Percentiles rank a stretch among this genome's conserved stretches.
Evolutionary conservation across 768 basidiomycete species (phyloP).

Genomic region (Pleurotus djamor): DNA sequence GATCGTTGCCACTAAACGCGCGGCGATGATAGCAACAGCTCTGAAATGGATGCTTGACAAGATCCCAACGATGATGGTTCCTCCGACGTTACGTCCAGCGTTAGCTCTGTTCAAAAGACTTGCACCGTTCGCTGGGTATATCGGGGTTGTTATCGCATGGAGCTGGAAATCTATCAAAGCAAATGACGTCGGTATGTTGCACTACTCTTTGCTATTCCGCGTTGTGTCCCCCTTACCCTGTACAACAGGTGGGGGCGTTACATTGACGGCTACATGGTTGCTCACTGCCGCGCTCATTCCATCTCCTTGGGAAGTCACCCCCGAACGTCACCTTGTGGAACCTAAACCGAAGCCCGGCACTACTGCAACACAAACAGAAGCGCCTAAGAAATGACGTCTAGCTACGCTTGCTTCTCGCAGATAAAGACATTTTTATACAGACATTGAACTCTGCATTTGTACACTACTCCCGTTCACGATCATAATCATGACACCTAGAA

Average conservation of each 20-base stretch:
- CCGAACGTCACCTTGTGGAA: not conserved
- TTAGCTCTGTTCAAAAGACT: conserved; percentile 58
- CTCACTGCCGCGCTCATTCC: conserved; percentile 76
- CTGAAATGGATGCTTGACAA: conserved; percentile 69
- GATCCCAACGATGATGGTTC: conserved; percentile 59
- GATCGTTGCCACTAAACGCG: conserved; percentile 69
- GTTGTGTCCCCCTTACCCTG: conserved; percentile 1
- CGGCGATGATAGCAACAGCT: conserved; percentile 72
- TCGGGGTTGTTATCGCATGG: conserved; percentile 79
- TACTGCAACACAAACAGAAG: not conserved
- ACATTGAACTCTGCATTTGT: too few species aligned
- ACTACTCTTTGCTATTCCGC: conserved; percentile 9
- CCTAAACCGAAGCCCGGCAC: not conserved
- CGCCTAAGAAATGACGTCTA: too few species aligned
- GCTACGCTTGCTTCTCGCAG: too few species aligned
- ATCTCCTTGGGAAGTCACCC: conserved; percentile 58
- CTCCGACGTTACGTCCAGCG: conserved; percentile 56
- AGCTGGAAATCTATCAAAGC: conserved; percentile 67
- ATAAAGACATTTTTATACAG: too few species aligned
- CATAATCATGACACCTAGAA: too few species aligned
- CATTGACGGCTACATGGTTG: conserved; percentile 81
- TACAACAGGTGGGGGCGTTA: conserved; percentile 67
- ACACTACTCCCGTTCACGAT: too few species aligned
- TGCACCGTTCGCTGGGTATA: conserved; percentile 65
- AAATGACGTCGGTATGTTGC: conserved; percentile 59